Percentiles rank a stretch among this genome's conserved stretches.
These are phyloP conservation scores for Tulasnella sp. DNA, from an alignment of 768 basidiomycete genomes.

Conservation along the genomic window DNA sequence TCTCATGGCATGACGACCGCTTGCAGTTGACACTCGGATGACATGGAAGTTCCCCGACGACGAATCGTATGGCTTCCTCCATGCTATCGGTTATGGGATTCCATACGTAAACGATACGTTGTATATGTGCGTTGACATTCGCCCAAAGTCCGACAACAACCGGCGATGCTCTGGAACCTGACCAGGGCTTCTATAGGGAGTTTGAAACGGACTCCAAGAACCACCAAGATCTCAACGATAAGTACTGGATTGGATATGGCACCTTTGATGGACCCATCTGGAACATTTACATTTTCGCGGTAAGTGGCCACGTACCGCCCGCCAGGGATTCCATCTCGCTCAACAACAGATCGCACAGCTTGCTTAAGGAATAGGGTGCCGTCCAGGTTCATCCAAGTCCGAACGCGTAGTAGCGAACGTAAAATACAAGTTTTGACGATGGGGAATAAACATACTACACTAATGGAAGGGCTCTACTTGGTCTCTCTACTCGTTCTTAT, in stretches of 20 bases:
- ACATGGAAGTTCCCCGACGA: slow-evolving; percentile 15
- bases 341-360: background rate
- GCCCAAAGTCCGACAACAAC: no score
- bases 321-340: background rate
- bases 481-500: background rate
- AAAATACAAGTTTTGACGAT: background rate
- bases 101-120: background rate
- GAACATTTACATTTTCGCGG: slow-evolving; percentile 7
- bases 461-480: background rate
- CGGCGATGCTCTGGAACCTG: background rate
- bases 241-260: background rate
- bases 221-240: slow-evolving; percentile 16
- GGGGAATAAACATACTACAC: slow-evolving; percentile 13
- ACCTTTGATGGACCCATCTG: slow-evolving; percentile 11
- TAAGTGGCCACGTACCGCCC: background rate
- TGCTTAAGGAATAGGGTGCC: background rate
- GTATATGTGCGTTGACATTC: background rate
- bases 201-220: slow-evolving; percentile 14
- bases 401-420: slow-evolving; percentile 1
- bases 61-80: background rate
- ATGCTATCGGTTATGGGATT: slow-evolving; percentile 11
- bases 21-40: background rate
- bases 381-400: background rate
- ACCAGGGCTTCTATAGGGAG: background rate
- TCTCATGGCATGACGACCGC: background rate